phyloP scores from a whole-genome alignment of 768 basidiomycete genomes.

The Cubamyces sp. region DNA sequence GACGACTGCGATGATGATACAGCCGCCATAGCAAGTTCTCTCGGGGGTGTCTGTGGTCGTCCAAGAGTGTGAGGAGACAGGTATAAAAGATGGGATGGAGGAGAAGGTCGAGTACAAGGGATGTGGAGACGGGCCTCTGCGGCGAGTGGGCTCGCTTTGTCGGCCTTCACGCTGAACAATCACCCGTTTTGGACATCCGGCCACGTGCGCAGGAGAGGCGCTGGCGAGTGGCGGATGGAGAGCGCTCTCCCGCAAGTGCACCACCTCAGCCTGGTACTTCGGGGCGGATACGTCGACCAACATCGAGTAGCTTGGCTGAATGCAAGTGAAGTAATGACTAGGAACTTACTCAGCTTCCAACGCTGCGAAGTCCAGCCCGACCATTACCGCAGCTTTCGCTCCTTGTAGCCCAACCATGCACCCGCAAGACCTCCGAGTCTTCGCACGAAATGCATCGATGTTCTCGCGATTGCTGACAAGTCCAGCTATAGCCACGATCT shows the following conservation, averaged over 20 bases:
- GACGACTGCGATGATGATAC: constrained; percentile 3
- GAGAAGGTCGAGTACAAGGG: not conserved
- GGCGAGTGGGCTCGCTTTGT: not conserved
- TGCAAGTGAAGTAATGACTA: too few species aligned
- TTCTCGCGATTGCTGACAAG: constrained; percentile 9
- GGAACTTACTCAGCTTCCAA: too few species aligned
- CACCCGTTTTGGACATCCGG: not conserved
- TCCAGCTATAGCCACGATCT: not conserved
- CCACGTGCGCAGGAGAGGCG: constrained; percentile 4
- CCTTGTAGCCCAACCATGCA: not conserved
- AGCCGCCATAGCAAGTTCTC: not conserved
- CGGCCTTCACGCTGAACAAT: constrained; percentile 18
- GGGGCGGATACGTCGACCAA: not conserved
- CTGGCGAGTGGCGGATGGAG: not conserved
- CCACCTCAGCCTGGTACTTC: too few species aligned
- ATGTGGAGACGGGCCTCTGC: not conserved
- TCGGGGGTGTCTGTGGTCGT: not conserved
- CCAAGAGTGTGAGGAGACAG: not conserved
- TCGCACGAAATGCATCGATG: constrained; percentile 2
- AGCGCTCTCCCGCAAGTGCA: not conserved
- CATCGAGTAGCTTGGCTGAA: not conserved
- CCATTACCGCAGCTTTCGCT: too few species aligned
- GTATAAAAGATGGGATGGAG: not conserved
- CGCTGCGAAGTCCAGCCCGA: too few species aligned
- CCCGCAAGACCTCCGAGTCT: not conserved